These are phyloP conservation scores for Gnomoniopsis sp. DNA, from an alignment of 2,329 filamentous ascomycete genomes.

Conservation along the genomic window DNA sequence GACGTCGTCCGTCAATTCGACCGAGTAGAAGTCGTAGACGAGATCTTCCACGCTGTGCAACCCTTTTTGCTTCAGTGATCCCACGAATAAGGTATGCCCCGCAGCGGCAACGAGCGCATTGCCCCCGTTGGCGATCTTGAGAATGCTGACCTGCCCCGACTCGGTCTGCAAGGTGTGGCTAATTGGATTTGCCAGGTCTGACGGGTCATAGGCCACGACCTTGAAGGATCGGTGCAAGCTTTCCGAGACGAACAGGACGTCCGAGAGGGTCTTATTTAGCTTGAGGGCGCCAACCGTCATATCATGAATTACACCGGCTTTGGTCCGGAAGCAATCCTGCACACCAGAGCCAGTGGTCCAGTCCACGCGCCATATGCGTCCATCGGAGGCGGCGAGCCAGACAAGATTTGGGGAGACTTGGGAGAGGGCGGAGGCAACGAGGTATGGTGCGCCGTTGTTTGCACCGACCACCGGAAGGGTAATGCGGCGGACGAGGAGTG, in stretches of 20 bases:
- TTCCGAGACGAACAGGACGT: constrained; percentile 47
- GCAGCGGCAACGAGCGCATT: constrained; percentile 55
- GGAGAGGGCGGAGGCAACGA: constrained; percentile 39
- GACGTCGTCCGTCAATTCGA: constrained; percentile 61
- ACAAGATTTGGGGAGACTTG: constrained; percentile 42
- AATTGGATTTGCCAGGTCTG: constrained; percentile 19
- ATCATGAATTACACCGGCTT: constrained; percentile 42
- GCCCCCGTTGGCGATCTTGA: constrained; percentile 44
- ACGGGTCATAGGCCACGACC: constrained; percentile 44
- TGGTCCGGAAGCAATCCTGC: constrained; percentile 38
- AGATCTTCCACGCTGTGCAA: constrained; percentile 37
- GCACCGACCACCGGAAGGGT: constrained; percentile 40
- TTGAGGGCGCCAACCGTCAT: constrained; percentile 40
- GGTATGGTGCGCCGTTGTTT: constrained; percentile 33
- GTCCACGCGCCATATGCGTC: constrained; percentile 54
- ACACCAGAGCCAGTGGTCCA: constrained; percentile 50
- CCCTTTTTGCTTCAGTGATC: constrained; percentile 38
- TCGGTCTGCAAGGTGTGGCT: constrained; percentile 13
- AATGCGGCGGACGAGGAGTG: constrained; percentile 73
- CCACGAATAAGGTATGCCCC: constrained; percentile 57
- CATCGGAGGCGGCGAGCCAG: constrained; percentile 60
- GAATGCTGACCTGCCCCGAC: constrained; percentile 4
- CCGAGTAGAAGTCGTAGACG: constrained; percentile 54
- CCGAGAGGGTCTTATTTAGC: constrained; percentile 32
- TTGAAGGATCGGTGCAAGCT: constrained; percentile 36